These are phyloP conservation scores for Cadophora gregata DNA, from an alignment of 2,329 filamentous ascomycete genomes.

Conservation along the genomic window DNA sequence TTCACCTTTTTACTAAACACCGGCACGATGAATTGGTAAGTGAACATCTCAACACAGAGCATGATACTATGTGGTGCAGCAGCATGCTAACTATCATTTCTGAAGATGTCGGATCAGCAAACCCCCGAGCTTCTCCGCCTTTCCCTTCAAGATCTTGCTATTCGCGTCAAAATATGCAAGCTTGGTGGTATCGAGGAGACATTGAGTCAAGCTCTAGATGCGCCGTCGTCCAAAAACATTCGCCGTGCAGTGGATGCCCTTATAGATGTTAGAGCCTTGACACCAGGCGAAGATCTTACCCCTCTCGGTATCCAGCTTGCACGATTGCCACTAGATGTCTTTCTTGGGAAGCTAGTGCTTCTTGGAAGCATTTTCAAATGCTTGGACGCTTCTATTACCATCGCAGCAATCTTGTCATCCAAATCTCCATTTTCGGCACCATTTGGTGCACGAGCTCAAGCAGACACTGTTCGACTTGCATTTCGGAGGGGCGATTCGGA, in stretches of 20 bases:
- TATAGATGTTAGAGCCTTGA: slow-evolving; percentile 90
- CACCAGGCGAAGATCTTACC: slow-evolving; percentile 80
- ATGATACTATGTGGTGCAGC: neutral
- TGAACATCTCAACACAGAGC: slow-evolving; percentile 16
- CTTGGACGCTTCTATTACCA: slow-evolving; percentile 87
- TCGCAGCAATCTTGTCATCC: slow-evolving; percentile 90
- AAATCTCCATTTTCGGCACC: slow-evolving; percentile 93
- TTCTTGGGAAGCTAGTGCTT: slow-evolving; percentile 90
- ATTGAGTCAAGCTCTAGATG: slow-evolving; percentile 84
- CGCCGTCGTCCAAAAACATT: slow-evolving; percentile 90
- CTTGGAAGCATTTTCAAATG: slow-evolving; percentile 88
- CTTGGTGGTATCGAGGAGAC: slow-evolving; percentile 93
- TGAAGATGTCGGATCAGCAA: slow-evolving; percentile 82
- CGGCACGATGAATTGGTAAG: slow-evolving; percentile 74
- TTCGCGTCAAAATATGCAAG: slow-evolving; percentile 97
- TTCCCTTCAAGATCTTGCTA: slow-evolving; percentile 91
- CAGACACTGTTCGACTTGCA: slow-evolving; percentile 76
- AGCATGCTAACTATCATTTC: neutral
- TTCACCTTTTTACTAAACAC: slow-evolving; percentile 92
- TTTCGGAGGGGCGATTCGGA: slow-evolving; percentile 92
- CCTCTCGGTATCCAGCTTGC: slow-evolving; percentile 86
- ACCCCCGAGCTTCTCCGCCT: slow-evolving; percentile 95
- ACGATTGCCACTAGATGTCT: slow-evolving; percentile 88
- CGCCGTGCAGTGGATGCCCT: slow-evolving; percentile 90
- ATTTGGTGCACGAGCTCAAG: slow-evolving; percentile 82